Base-by-base conservation (phyloP, 2,329 filamentous ascomycete genomes). In the Fusarium duplospermum region DNA sequence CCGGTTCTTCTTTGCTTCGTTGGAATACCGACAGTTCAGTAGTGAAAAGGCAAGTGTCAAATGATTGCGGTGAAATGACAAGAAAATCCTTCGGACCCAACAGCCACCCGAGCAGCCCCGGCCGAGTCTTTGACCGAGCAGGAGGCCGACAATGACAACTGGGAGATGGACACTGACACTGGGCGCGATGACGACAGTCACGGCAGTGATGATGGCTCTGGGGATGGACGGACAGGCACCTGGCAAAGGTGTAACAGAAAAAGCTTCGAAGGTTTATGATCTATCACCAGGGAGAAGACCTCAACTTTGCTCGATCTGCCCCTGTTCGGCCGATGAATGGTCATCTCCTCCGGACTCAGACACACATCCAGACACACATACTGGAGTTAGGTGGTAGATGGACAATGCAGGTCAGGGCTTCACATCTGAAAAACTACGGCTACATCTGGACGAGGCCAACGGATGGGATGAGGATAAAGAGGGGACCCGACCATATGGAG, bases 401-500 rank as follows among this genome's bases (percentile, higher is more conserved):
- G 31, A 16, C 59, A 62, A 62, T 62, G 59, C 40, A 50, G 29
- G 24, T 20, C 40, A 60, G 38, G 36, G 10, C 27, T 24, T 33
- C 20, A 13, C 40, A 56, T 62, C 54, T 58, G 33, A 10, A 22
- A 36, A 58, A 50, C 24, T n/a, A 52, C 47, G 47, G 47, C 47
- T 11, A 29, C 47, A 54, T 54, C 47, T 54, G 47, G 47, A 54
- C 47, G 47, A 31, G 27, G 47, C 4, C 27, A 31, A 54, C 35
- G 35, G 56, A 35, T 47, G 45, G 47, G 58, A 33, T 57, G 42
- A 24, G 33, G 20, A 61, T 61, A 45, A 54, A 54, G 64, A 62
- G 62, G 50, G 65, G 61, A 69, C 58, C 50, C 56, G 50, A 54
- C 62, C 35, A 31, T 61, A 67, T 72, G 66, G 68, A 73, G 73